Evolutionary conservation across 805 yeast species (phyloP), one percentile per base, ranked within the genome.

Genomic region (Teunomyces pallodes): DNA sequence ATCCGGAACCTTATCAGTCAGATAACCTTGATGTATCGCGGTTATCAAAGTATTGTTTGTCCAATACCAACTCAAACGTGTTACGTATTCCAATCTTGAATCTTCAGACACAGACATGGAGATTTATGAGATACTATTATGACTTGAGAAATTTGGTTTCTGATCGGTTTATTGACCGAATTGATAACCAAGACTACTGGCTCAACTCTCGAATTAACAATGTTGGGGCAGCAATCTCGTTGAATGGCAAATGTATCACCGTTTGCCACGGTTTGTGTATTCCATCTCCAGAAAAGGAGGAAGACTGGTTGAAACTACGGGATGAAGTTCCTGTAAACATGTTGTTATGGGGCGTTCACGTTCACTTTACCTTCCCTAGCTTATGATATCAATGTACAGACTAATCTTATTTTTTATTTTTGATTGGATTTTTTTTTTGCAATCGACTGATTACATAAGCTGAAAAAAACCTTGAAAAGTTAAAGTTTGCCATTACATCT

Each of bases 91-190:
- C 72, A 12, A 68, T 64, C 13, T 63, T 70, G 38, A 72, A 72
- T 52, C 53, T 71, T 39, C 64, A 62, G 42, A 67, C 77, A 3
- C 75, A 70, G 50, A 67, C 69, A 5, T 73, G 77, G 77, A 61
- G 64, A 45, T 72, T 69, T 54, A 52, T 62, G 44, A 60, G 65
- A 42, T 72, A 65, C 54, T 64, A 59, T 51, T 65, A 59, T 47
- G 72, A 71, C 48, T 48, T 66, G 9, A 50, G 60, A 24, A 61
- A 62, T 33, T 57, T 56, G 2, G 52, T 67, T 13, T 57, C 60
- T 12, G 59, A 63, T 3, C 48, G 52, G 13, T 58, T 62, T 38
- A 46, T 64, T 8, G 49, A 49, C 16, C 43, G 43, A 13, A 28
- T 40, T 13, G 10, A 16, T 26, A 14, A 30, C 12, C 14, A 17